phyloP scores from a whole-genome alignment of 2,329 filamentous ascomycete genomes.

The Rugonectria rugulosa region DNA sequence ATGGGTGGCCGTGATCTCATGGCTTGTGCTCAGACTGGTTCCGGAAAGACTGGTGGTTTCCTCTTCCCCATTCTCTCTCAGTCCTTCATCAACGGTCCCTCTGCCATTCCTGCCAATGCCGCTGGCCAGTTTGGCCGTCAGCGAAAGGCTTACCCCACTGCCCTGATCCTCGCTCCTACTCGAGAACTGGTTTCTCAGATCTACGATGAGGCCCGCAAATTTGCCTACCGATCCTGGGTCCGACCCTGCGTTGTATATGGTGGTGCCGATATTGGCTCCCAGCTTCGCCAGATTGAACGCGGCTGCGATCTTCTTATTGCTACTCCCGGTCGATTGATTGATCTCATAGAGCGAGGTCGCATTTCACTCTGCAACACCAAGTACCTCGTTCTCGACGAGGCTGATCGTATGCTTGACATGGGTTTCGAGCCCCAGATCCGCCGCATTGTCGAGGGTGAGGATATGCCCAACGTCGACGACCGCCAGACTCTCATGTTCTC shows the following conservation, averaged over 20 bases:
- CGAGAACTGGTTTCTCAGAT: constrained; percentile 99
- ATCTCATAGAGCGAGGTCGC: constrained; percentile 97
- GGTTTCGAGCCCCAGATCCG: constrained; percentile 99
- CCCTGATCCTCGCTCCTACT: constrained; percentile 93
- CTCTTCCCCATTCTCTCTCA: constrained; percentile 99
- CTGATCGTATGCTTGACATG: constrained; percentile 99
- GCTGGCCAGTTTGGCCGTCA: constrained; percentile 84
- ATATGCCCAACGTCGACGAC: constrained; percentile 85
- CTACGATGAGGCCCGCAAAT: constrained; percentile 96
- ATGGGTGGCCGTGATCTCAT: constrained; percentile 98
- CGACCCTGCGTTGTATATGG: constrained; percentile 98
- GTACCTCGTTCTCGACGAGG: constrained; percentile 98
- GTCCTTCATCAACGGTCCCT: constrained; percentile 90
- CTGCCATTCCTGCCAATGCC: constrained; percentile 67
- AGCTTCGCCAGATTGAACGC: constrained; percentile 96
- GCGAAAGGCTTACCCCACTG: constrained; percentile 97
- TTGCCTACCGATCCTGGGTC: constrained; percentile 98
- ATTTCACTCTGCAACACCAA: constrained; percentile 99
- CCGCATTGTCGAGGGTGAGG: constrained; percentile 96
- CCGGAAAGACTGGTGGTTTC: constrained; percentile 99
- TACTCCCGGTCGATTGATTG: constrained; percentile 95
- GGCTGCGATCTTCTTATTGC: constrained; percentile 97
- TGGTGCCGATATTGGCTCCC: constrained; percentile 97
- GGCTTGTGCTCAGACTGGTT: constrained; percentile 99
- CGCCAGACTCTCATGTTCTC: constrained; percentile 99